A percentile compares a stretch with the other conserved stretches of the same genome.
phyloP scores from a whole-genome alignment of 2,329 filamentous ascomycete species.

The Claviceps quebecensis region DNA sequence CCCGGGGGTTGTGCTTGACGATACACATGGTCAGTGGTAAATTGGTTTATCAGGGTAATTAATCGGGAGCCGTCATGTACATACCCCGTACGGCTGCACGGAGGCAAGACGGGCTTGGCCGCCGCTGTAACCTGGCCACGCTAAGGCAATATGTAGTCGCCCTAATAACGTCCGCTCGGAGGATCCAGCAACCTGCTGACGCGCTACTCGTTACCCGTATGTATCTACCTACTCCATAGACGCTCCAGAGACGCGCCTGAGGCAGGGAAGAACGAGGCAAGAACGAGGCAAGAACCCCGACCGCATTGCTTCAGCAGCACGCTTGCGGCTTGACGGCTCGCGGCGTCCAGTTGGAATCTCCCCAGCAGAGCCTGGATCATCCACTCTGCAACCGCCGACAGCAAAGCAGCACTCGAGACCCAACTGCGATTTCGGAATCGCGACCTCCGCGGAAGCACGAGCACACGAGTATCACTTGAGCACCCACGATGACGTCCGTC shows the following conservation, averaged over 20 bases:
- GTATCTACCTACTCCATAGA: too few species aligned
- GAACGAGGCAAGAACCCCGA: too few species aligned
- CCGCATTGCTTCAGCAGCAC: background rate
- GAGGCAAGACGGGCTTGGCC: background rate
- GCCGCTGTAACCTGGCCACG: background rate
- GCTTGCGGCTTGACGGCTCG: background rate
- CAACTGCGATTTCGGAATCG: background rate
- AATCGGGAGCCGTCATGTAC: too few species aligned
- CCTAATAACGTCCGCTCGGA: background rate
- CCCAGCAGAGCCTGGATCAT: background rate
- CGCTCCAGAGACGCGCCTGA: too few species aligned
- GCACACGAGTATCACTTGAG: background rate
- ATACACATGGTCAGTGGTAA: too few species aligned
- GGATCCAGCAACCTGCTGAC: too few species aligned
- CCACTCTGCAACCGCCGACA: background rate
- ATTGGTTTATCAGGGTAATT: too few species aligned
- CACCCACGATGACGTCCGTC: too few species aligned
- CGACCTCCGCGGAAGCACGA: background rate
- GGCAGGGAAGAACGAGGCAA: too few species aligned
- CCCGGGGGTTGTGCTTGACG: too few species aligned
- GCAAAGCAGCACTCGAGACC: background rate
- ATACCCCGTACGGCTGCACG: background rate
- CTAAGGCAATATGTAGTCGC: background rate
- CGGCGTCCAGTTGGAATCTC: background rate
- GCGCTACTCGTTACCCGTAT: too few species aligned